These are phyloP conservation scores for Borovskyia barvae DNA, from an alignment of 208 protist genomes.

Conservation along the genomic window DNA sequence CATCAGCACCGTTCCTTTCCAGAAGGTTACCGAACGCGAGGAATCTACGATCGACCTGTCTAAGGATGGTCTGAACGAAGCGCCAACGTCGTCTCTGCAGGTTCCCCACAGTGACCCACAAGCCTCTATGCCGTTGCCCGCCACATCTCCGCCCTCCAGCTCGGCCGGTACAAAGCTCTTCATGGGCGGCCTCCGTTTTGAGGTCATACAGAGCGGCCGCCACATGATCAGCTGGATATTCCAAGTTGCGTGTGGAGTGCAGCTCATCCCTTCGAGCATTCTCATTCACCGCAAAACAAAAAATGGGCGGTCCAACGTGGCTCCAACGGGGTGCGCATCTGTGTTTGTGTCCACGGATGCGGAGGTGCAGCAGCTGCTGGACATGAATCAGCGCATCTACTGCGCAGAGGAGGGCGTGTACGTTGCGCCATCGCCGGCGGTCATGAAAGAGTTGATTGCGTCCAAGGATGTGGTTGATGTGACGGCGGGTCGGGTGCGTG, in stretches of 20 bases:
- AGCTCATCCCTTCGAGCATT: conserved; percentile 45
- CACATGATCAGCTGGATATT: conserved; percentile 76
- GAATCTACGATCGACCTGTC: too few species aligned
- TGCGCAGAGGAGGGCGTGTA: conserved; percentile 64
- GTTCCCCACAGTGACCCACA: too few species aligned
- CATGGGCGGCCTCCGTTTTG: conserved; percentile 79
- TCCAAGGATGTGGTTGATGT: conserved; percentile 53
- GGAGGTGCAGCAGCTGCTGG: conserved; percentile 46
- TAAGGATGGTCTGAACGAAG: neutral
- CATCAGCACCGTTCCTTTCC: neutral
- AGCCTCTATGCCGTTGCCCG: neutral
- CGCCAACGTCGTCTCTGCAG: neutral
- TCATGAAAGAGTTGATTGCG: conserved; percentile 55
- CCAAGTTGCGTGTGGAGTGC: conserved; percentile 54
- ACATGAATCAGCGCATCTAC: conserved; percentile 79
- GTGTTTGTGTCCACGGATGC: conserved; percentile 57
- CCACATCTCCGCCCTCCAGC: neutral
- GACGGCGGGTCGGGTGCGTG: conserved; percentile 44
- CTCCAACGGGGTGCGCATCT: conserved; percentile 77
- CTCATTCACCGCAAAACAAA: conserved; percentile 77
- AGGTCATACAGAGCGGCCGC: conserved; percentile 76
- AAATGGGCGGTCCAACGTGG: conserved; percentile 32
- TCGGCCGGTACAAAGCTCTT: conserved; percentile 70
- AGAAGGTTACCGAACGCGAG: neutral
- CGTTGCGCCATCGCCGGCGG: conserved; percentile 48